A percentile compares a stretch with the other conserved stretches of the same genome.
Conservation (phyloP, 495 filamentous ascomycete species). For the Oidiodendron maius region DNA sequence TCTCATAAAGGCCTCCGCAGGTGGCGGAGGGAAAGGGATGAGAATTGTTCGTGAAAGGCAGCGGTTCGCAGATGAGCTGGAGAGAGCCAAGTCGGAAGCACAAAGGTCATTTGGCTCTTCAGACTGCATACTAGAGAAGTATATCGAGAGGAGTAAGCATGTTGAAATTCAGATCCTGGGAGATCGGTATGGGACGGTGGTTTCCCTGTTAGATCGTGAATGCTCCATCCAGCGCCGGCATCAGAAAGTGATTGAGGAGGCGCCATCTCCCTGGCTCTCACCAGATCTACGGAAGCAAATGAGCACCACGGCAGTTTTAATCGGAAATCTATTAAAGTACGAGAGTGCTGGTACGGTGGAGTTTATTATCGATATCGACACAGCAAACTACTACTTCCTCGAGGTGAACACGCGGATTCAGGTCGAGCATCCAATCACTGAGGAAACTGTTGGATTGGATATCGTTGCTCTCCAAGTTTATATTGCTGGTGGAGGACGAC, state of each 20-base stretch:
- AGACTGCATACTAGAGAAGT: conserved; percentile 8
- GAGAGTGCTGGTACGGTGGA: conserved; percentile 52
- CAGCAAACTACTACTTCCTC: conserved; percentile 50
- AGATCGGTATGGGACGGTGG: conserved; percentile 39
- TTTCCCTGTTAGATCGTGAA: conserved; percentile 49
- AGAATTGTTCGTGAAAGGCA: conserved; percentile 30
- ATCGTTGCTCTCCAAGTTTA: conserved; percentile 48
- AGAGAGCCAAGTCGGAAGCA: conserved; percentile 23
- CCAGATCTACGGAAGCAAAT: conserved; percentile 35
- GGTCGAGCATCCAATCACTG: conserved; percentile 57
- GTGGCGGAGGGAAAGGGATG: conserved; percentile 44
- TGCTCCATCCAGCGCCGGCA: conserved; percentile 51
- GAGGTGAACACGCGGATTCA: conserved; percentile 60
- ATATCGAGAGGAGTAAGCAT: conserved; percentile 30
- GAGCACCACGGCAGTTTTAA: conserved; percentile 28
- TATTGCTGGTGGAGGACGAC: conserved; percentile 40
- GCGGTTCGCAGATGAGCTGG: conserved; percentile 32
- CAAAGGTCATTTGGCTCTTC: conserved; percentile 20
- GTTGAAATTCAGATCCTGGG: conserved; percentile 53
- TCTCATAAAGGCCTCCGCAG: conserved; percentile 48
- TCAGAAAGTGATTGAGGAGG: conserved; percentile 48
- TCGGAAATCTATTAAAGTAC: conserved; percentile 40
- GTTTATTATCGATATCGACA: conserved; percentile 48
- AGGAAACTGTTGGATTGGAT: conserved; percentile 45
- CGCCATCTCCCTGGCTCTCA: conserved; percentile 23